Conservation (phyloP, 495 filamentous ascomycete genomes). For the Gamarada debralockiae region DNA sequence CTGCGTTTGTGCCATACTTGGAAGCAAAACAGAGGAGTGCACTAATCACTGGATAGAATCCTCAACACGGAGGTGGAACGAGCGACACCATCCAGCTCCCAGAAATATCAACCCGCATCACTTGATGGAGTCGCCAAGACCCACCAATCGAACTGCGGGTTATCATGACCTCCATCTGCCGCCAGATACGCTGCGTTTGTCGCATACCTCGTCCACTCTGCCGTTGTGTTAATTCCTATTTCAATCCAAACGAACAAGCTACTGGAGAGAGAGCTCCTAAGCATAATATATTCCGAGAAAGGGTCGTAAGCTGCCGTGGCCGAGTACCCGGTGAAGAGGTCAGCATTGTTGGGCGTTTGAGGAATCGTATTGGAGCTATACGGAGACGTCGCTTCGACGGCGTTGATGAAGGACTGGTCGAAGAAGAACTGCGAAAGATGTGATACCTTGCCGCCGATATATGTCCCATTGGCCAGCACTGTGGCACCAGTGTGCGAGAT, state of each 20-base stretch:
- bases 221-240: slow-evolving; percentile 48
- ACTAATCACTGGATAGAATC: too few relatives aligned
- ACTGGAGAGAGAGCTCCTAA: slow-evolving; percentile 46
- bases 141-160: slow-evolving; percentile 12
- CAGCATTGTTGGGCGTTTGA: slow-evolving; percentile 45
- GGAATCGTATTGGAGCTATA: slow-evolving; percentile 51
- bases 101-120: too few relatives aligned
- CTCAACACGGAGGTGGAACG: too few relatives aligned
- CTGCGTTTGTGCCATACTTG: too few relatives aligned
- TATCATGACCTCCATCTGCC: slow-evolving; percentile 13
- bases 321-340: slow-evolving; percentile 45
- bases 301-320: slow-evolving; percentile 50
- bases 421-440: slow-evolving; percentile 63
- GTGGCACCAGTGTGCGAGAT: slow-evolving; percentile 42
- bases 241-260: slow-evolving; percentile 55
- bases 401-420: slow-evolving; percentile 46
- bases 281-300: slow-evolving; percentile 48
- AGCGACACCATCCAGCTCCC: too few relatives aligned
- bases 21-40: too few relatives aligned
- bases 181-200: slow-evolving; percentile 1
- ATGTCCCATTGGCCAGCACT: slow-evolving; percentile 41
- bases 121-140: too few relatives aligned
- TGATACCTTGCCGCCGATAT: slow-evolving; percentile 41
- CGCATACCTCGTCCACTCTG: slow-evolving; percentile 39
- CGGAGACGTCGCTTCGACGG: slow-evolving; percentile 42